A percentile compares a stretch with the other conserved stretches of the same genome.
Evolutionary conservation across 2,329 filamentous ascomycete species (phyloP).

Genomic region (Clarireedia monteithiana): DNA sequence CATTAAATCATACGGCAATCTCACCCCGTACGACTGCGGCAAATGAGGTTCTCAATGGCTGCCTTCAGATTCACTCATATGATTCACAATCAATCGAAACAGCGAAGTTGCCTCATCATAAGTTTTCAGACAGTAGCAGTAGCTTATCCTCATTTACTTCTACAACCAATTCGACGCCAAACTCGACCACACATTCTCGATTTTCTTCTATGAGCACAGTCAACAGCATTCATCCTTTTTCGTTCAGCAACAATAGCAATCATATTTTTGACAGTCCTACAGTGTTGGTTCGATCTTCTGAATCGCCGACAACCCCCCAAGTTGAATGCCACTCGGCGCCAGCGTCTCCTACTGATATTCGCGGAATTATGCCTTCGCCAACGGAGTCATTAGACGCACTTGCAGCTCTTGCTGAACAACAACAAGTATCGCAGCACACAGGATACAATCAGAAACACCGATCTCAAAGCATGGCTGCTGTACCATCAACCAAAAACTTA

Average conservation of each 20-base stretch:
- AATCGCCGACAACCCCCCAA: background rate
- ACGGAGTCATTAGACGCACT: constrained; percentile 21
- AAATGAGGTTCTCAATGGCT: background rate
- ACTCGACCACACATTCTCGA: constrained; percentile 27
- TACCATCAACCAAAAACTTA: background rate
- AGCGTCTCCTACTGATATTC: background rate
- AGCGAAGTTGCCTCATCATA: constrained; percentile 24
- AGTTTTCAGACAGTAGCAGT: constrained; percentile 28
- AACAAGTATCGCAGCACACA: constrained; percentile 10
- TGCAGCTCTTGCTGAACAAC: constrained; percentile 21
- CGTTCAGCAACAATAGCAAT: background rate
- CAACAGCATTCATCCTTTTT: constrained; percentile 12
- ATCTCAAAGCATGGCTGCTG: constrained; percentile 1
- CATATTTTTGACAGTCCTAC: background rate
- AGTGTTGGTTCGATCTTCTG: background rate
- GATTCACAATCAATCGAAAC: constrained; percentile 15
- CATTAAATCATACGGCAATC: constrained; percentile 11
- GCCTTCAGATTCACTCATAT: constrained; percentile 12
- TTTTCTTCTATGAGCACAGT: constrained; percentile 29
- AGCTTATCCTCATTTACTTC: constrained; percentile 29
- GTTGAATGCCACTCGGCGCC: constrained; percentile 1
- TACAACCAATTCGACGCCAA: constrained; percentile 25
- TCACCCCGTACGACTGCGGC: background rate
- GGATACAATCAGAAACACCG: background rate
- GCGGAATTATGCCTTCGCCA: constrained; percentile 14